A percentile compares a stretch with the other conserved stretches of the same genome.
phyloP scores from a whole-genome alignment of 2,329 filamentous ascomycete species.

The Leptosphaerulina australis region DNA sequence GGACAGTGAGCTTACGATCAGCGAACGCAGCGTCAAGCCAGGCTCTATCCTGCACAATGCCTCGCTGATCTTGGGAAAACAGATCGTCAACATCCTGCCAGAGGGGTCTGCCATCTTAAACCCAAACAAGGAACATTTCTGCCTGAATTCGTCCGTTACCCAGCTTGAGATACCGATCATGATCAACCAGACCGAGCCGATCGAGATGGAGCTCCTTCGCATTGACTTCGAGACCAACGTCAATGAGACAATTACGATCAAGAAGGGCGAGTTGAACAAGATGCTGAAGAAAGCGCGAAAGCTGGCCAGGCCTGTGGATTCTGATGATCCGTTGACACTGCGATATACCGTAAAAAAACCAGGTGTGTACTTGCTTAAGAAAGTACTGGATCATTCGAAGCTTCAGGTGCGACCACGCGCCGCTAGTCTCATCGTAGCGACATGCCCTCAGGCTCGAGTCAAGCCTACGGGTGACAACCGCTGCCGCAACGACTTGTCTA shows the following conservation, averaged over 20 bases:
- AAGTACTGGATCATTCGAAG: constrained; percentile 90
- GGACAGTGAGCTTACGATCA: constrained; percentile 90
- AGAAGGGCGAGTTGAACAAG: constrained; percentile 73
- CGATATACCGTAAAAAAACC: constrained; percentile 80
- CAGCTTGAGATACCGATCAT: constrained; percentile 76
- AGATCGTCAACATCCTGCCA: constrained; percentile 96
- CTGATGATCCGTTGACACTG: constrained; percentile 67
- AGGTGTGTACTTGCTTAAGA: constrained; percentile 83
- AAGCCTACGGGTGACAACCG: constrained; percentile 69
- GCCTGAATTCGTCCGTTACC: constrained; percentile 69
- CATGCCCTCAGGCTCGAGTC: constrained; percentile 81
- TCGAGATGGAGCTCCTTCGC: constrained; percentile 85
- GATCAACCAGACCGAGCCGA: constrained; percentile 91
- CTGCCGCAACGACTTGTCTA: constrained; percentile 86
- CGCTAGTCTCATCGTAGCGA: constrained; percentile 81
- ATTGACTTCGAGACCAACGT: constrained; percentile 80
- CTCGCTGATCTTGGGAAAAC: constrained; percentile 91
- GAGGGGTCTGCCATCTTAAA: constrained; percentile 94
- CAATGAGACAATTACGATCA: constrained; percentile 80
- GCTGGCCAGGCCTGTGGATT: constrained; percentile 55
- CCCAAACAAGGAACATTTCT: constrained; percentile 79
- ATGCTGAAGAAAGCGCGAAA: constrained; percentile 75
- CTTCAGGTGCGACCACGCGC: constrained; percentile 81
- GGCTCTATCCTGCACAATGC: constrained; percentile 87
- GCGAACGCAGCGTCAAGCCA: constrained; percentile 90